Base-by-base conservation (phyloP, 1,139 yeast species). In the Protomyces pachydermus region DNA sequence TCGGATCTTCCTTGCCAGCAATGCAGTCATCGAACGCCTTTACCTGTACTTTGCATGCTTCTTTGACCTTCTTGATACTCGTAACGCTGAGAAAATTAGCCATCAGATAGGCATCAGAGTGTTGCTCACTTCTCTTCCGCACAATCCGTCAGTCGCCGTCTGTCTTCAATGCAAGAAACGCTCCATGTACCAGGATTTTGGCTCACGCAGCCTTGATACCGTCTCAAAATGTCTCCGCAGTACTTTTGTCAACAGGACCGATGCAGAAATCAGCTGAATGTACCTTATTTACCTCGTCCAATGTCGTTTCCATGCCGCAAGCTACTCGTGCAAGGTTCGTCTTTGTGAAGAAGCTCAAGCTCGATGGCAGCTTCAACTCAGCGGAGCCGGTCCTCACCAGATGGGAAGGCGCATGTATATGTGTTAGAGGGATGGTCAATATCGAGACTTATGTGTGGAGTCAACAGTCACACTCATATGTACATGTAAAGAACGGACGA, bases 51-150 rank as follows among this genome's bases (percentile, higher is more conserved):
- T 42, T 51, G 53, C 62, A 58, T 10, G 53, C 56, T 34, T 35
- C 56, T 52, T 58, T 58, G 46, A 58, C 62, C 18, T 51, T 39
- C 35, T 58, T 58, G 56, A 58, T 58, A 18, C 62, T 58, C 8
- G 62, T 28, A n/a, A 52, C 56, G 39, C 62, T 58, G 23, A 3
- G 6, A 10, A 6, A 5, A n/a, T 12, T n/a, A 37, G n/a, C n/a
- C 14, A 1, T 16, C 37, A 35, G 60, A 20, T 16, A 37, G 10
- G 20, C 14, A 18, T 4, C 25, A 18, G 12, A 34, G 18, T 23
- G 6, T 5, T 12, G 16, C 28, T n/a, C 12, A 58, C 62, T 58
- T 58, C 18, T 51, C 52, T 46, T 58, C 62, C 14, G 62, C 62
- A 58, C 62, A 58, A 4, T 52, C 37, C 2, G 62, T 58, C 62